Evolutionary conservation across 2,329 filamentous ascomycete genomes (phyloP), one percentile per base, ranked within the genome.

Genomic region (Cladophialophora exuberans): DNA sequence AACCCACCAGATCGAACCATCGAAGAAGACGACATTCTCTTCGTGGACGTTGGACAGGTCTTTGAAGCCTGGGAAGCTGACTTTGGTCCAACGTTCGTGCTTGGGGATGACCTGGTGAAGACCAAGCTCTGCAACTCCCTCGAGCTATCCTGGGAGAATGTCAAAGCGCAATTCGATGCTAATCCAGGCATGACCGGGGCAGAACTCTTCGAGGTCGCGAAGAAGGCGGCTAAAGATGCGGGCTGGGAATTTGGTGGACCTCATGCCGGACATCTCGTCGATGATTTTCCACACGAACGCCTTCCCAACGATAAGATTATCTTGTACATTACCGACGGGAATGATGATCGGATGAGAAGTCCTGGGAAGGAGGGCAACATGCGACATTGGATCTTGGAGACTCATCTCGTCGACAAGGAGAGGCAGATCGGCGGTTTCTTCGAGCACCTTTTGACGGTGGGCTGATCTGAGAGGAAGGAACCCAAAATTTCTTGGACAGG

Each of bases 21-120:
- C 43, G 59, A 75, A 56, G 62, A 66, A 2, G 77, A 79, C 48
- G 79, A 82, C 52, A 81, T 82, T 44, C 65, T 82, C 2, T 73
- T 78, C 52, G 73, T 81, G 28, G 79, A 81, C 57, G 68, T 81
- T 1, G 79, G 79, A 0, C 78, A 78, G 0, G 77, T 81, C 0
- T 80, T 81, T 52, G 78, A 79, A 46, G 70, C 69, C 0, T 82
- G 76, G 76, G 79, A 81, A 62, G 79, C 79, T 4, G 79, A 81
- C 57, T 80, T 80, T 54, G 78, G 78, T 6, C 75, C 78, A 10
- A 81, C 79, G 1, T 81, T 75, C 56, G 77, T 81, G 2, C 70
- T 81, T 0, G 78, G 77, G 3, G 56, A 72, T 44, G 77, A 81
- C 46, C 72, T 74, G 1, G 55, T 66, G 17, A 81, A 80, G 66